phyloP scores from a whole-genome alignment of 257 asterid species.

The Nicotiana attenuata region DNA sequence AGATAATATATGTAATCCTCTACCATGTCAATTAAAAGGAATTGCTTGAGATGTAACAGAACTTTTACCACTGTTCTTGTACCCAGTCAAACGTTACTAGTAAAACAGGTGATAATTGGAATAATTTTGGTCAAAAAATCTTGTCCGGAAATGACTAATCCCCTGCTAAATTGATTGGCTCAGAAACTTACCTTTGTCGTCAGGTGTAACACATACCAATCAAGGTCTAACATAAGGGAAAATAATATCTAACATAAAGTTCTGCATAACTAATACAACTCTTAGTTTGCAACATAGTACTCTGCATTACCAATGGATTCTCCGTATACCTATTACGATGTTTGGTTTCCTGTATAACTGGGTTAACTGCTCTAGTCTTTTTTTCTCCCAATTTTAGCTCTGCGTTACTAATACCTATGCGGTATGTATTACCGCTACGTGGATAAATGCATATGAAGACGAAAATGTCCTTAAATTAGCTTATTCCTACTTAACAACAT shows the following conservation, averaged over 20 bases:
- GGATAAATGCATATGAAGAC: not conserved
- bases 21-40: not conserved
- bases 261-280: not conserved
- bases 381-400: not conserved
- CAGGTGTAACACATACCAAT: too few relatives aligned
- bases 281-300: not conserved
- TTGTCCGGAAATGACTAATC: not conserved
- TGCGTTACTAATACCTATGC: not conserved
- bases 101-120: not conserved
- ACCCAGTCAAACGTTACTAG: not conserved
- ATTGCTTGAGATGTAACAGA: not conserved
- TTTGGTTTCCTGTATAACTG: not conserved
- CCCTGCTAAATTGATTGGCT: not conserved
- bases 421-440: not conserved
- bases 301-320: not conserved
- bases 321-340: not conserved
- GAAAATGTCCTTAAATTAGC: not conserved
- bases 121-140: not conserved
- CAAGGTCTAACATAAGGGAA: not conserved
- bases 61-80: not conserved
- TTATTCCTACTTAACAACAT: not conserved
- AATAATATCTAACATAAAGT: not conserved
- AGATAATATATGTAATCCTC: not conserved
- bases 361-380: not conserved
- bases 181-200: not conserved